These are phyloP conservation scores for Gloeophyllum trabeum DNA, from an alignment of 768 basidiomycete species.

Conservation along the genomic window DNA sequence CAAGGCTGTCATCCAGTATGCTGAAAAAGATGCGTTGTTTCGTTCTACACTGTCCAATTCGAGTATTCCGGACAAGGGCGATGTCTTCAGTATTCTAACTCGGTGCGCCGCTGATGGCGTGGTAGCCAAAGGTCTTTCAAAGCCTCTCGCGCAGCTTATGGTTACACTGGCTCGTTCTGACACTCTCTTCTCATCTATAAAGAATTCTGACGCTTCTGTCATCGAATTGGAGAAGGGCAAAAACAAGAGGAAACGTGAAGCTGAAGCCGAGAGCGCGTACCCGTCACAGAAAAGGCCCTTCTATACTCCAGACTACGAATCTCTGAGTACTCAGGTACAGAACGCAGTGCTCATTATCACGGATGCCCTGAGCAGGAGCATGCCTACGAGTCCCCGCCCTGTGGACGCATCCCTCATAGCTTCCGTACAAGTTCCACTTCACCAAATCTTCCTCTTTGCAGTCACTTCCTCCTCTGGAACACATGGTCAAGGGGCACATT, in stretches of 20 bases:
- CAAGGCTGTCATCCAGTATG: slow-evolving; percentile 45
- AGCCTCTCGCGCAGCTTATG: slow-evolving; percentile 48
- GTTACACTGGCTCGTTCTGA: slow-evolving; percentile 58
- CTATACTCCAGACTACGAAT: slow-evolving; percentile 24
- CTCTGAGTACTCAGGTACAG: slow-evolving; percentile 40
- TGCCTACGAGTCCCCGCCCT: slow-evolving; percentile 9
- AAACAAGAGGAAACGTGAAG: slow-evolving; percentile 68
- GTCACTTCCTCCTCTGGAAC: slow-evolving; percentile 53
- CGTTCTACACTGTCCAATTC: slow-evolving; percentile 40
- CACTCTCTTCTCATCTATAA: slow-evolving; percentile 50
- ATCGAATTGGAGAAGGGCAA: slow-evolving; percentile 55
- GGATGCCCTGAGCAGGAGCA: slow-evolving; percentile 30
- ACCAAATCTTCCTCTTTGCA: slow-evolving; percentile 70
- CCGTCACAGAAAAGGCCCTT: slow-evolving; percentile 34
- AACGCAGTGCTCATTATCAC: slow-evolving; percentile 51
- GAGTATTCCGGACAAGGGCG: slow-evolving; percentile 35
- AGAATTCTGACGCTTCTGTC: slow-evolving; percentile 50
- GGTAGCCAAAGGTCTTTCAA: slow-evolving; percentile 42
- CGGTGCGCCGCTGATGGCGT: slow-evolving; percentile 32
- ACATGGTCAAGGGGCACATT: slow-evolving; percentile 36
- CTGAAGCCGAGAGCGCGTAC: slow-evolving; percentile 24
- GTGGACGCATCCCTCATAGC: slow-evolving; percentile 50
- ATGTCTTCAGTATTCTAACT: slow-evolving; percentile 44
- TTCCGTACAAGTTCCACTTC: slow-evolving; percentile 62
- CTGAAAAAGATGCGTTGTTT: slow-evolving; percentile 46